A percentile compares a stretch with the other conserved stretches of the same genome.
These are phyloP conservation scores for Ophiognomonia clavigignenti-juglandacearum DNA, from an alignment of 2,329 filamentous ascomycete species.

Conservation along the genomic window DNA sequence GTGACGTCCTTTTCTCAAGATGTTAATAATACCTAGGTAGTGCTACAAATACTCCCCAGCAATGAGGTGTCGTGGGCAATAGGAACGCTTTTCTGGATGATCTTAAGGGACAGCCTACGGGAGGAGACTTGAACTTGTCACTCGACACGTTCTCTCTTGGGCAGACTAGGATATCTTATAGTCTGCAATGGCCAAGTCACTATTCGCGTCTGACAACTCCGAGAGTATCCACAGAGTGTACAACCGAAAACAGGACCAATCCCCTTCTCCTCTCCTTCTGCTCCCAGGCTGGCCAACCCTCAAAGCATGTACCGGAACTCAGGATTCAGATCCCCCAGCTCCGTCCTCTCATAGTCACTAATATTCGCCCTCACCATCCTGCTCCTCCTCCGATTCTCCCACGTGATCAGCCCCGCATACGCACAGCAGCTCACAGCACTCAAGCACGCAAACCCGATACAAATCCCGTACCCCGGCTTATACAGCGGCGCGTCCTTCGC, in stretches of 20 bases:
- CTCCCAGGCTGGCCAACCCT: background rate
- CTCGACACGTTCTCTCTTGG: no score
- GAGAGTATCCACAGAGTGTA: no score
- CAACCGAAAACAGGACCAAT: background rate
- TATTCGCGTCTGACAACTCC: no score
- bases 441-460: conserved; percentile 67
- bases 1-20: no score
- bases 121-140: no score
- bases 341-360: conserved; percentile 32
- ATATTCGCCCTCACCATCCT: conserved; percentile 25
- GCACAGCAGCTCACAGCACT: conserved; percentile 55
- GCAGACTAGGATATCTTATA: no score
- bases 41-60: no score
- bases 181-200: no score
- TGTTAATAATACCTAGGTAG: no score
- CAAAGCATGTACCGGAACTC: conserved; percentile 33
- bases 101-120: no score
- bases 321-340: conserved; percentile 35
- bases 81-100: no score
- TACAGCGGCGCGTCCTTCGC: conserved; percentile 63
- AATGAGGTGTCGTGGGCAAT: no score
- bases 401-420: conserved; percentile 55
- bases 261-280: background rate
- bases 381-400: conserved; percentile 57
- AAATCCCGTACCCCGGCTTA: conserved; percentile 70